Evolutionary conservation across 2,329 filamentous ascomycete genomes (phyloP), one percentile per base, ranked within the genome.

Genomic region (Hirsutella thompsonii): DNA sequence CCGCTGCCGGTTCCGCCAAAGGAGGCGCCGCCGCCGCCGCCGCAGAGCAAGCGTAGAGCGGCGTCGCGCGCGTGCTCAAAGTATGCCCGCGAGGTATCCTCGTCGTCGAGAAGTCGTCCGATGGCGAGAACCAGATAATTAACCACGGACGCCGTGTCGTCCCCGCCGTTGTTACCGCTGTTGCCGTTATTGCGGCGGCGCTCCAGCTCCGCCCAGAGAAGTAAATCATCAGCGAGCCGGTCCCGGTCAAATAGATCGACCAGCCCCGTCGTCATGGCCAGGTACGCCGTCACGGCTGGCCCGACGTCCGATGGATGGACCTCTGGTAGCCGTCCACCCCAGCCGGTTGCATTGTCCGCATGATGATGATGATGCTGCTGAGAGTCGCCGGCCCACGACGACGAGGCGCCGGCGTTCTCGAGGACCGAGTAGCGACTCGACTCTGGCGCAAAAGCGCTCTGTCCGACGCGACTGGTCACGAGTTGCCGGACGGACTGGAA

Each of bases 401-500:
- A 23, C 11, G 16, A 33, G 18, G 55, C 49, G 0, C 54, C 55
- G 0, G 61, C 57, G 41, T 70, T 71, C 42, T 72, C 69, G 6
- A 73, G 56, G 11, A 68, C 66, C 0, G 68, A 72, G 44, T 66
- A 68, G 8, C 64, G 66, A 40, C 63, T 69, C 2, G 66, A 67
- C 44, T 72, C 65, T 0, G 70, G 68, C 1, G 69, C 65, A 44
- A 74, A 74, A 1, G 69, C 70, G 37, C 67, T 59, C 11, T 63
- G 59, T 16, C 70, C 69, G 28, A 74, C 63, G 5, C 63, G 57
- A 0, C 59, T 63, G 0, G 65, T 71, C 19, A 74, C 69, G 16
- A 75, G 61, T 47, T 71, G 65, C 2, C 70, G 61, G 6, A 74
- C 66, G 0, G 69, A 72, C 46, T 74, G 70, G 47, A 74, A 74